A percentile compares a stretch with the other conserved stretches of the same genome.
phyloP scores from a whole-genome alignment of 208 protist genomes.

The Strigomonas culicis region DNA sequence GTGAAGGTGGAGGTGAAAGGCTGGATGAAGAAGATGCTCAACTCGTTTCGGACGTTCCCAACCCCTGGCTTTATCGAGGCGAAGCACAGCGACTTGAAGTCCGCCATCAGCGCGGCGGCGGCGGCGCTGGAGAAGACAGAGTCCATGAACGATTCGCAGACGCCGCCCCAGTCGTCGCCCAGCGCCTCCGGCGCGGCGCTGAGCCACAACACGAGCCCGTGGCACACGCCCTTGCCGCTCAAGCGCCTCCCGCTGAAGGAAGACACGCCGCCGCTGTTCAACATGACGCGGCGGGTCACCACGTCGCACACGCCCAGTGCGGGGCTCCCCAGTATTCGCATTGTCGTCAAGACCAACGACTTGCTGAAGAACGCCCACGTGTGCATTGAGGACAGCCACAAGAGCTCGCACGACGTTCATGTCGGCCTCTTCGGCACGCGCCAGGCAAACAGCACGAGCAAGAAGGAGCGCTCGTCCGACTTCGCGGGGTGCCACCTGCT shows the following conservation, averaged over 20 bases:
- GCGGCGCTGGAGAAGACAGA: too few relatives aligned
- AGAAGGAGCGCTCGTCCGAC: slow-evolving; percentile 29
- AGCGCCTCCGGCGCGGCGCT: not conserved
- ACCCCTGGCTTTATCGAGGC: slow-evolving; percentile 48
- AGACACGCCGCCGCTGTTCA: not conserved
- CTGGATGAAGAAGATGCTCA: slow-evolving; percentile 52
- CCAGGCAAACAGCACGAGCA: slow-evolving; percentile 21
- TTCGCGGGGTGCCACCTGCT: slow-evolving; percentile 30
- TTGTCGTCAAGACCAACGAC: slow-evolving; percentile 21
- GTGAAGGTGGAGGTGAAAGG: slow-evolving; percentile 25
- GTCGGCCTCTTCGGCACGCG: slow-evolving; percentile 34
- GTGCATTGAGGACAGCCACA: slow-evolving; percentile 5
- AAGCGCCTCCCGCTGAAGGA: not conserved
- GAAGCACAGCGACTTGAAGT: slow-evolving; percentile 41
- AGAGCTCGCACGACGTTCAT: slow-evolving; percentile 5
- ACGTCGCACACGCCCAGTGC: not conserved
- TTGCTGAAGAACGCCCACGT: slow-evolving; percentile 18
- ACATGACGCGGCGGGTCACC: not conserved
- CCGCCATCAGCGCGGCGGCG: slow-evolving; percentile 25
- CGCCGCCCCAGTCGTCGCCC: not conserved
- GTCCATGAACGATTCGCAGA: too few relatives aligned
- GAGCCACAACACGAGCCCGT: not conserved
- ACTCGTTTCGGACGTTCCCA: slow-evolving; percentile 23
- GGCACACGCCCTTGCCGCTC: too few relatives aligned
- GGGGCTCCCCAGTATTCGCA: not conserved